Percentiles rank a stretch among this genome's conserved stretches.
Conservation (phyloP, 2,329 filamentous ascomycete species). For the Venturia effusa region DNA sequence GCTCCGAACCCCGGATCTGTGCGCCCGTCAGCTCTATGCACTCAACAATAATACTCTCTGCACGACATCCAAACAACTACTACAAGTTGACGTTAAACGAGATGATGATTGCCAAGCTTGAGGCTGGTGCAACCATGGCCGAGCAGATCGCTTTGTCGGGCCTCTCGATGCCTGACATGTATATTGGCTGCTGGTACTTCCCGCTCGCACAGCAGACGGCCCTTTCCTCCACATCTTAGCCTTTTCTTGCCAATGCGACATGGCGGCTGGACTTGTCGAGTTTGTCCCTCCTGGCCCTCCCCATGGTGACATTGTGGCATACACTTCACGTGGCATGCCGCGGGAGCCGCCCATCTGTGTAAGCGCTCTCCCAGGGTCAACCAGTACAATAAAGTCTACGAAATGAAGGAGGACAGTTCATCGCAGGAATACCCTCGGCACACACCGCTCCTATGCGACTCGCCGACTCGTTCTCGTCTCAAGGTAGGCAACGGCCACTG, state of each 20-base stretch:
- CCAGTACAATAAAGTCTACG: background rate
- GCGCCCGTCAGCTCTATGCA: slow-evolving; percentile 7
- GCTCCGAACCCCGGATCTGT: slow-evolving; percentile 8
- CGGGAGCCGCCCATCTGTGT: slow-evolving; percentile 1
- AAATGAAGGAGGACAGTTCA: background rate
- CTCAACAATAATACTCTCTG: background rate
- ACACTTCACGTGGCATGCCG: slow-evolving; percentile 5
- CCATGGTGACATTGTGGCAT: background rate
- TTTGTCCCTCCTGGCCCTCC: background rate
- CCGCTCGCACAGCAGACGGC: slow-evolving; percentile 1
- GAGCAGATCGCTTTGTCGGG: background rate
- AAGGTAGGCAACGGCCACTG: background rate
- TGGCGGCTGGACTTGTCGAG: background rate
- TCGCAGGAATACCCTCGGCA: slow-evolving; percentile 3
- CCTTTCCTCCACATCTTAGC: slow-evolving; percentile 2
- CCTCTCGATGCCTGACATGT: no score
- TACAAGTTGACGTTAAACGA: background rate
- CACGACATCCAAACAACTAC: slow-evolving; percentile 6
- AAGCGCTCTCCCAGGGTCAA: background rate
- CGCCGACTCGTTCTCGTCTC: slow-evolving; percentile 4
- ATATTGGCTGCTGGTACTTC: background rate
- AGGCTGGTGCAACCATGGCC: slow-evolving; percentile 1
- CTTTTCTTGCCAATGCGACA: slow-evolving; percentile 1
- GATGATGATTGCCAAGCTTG: background rate
- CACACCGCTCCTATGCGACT: slow-evolving; percentile 5